phyloP scores from a whole-genome alignment of 768 basidiomycete genomes.

The Suillus variegatus region DNA sequence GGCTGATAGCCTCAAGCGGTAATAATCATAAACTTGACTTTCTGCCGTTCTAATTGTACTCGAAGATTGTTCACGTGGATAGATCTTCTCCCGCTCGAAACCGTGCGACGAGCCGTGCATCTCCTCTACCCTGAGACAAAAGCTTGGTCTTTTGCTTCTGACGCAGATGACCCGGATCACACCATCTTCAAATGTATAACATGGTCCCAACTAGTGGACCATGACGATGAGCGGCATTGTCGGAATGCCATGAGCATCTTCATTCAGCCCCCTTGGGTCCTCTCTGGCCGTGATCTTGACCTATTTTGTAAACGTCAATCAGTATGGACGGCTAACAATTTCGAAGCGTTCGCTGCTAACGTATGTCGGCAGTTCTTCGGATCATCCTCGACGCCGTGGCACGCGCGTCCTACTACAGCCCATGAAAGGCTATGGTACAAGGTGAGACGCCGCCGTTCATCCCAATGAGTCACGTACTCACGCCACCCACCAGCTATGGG shows the following conservation, averaged over 20 bases:
- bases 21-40: conserved; percentile 11
- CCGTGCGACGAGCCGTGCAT: conserved; percentile 43
- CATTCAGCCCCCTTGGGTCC: conserved; percentile 42
- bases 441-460: conserved; percentile 19
- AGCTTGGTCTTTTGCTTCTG: conserved; percentile 32
- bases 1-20: conserved; percentile 47
- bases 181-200: conserved; percentile 24
- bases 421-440: conserved; percentile 60
- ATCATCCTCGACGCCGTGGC: conserved; percentile 9
- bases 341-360: not conserved
- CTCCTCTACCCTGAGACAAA: conserved; percentile 29
- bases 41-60: conserved; percentile 3
- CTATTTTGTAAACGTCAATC: conserved; percentile 29
- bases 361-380: conserved; percentile 22
- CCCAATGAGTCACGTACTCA: conserved; percentile 11
- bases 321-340: conserved; percentile 15
- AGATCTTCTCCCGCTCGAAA: conserved; percentile 51
- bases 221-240: conserved; percentile 5
- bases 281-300: conserved; percentile 35
- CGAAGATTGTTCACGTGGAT: conserved; percentile 51
- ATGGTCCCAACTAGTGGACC: conserved; percentile 24
- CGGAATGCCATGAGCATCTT: conserved; percentile 21
- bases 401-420: conserved; percentile 22
- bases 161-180: conserved; percentile 20
- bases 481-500: conserved; percentile 35